Base-by-base conservation (phyloP, 805 yeast genomes). In the Hanseniaspora hatyaiensis region DNA sequence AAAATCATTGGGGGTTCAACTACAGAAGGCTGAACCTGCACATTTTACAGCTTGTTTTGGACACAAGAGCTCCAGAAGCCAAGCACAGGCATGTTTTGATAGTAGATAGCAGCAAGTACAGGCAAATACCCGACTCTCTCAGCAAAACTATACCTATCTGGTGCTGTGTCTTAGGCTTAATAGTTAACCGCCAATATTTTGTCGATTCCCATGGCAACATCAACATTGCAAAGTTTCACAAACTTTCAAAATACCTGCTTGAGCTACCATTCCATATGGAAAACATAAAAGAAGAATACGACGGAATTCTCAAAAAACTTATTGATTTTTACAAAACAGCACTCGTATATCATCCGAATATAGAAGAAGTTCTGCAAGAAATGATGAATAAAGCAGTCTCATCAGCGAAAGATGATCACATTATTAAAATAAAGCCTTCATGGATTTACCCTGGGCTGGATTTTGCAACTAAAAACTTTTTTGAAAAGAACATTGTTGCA, bases 91-190 rank as follows among this genome's bases (percentile, higher is more conserved):
- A n/a, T n/a, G n/a, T n/a, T n/a, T n/a, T 80, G 1, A 66, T 86
- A 8, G 80, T 87, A 1, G 96, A 87, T 61, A 84, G 94, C 12
- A 86, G 96, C 0, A 65, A 95, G 52, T 95, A 95, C 2, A 87
- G 86, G 58, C 63, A 73, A 22, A 77, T 86, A 63, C 95, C 96
- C 0, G 96, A 87, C 61, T 81, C 95, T 0, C 61, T 85, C 6
- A 80, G 87, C 55, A 87, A 87, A 55, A 87, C 95, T 0, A 68
- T 87, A 1, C 96, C 96, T 0, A 82, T 85, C 1, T 87, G 96
- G 96, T 82, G 94, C 62, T 82, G 88, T 0, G 86, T 83, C 4
- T 50, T 86, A 16, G 83, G 82, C 56, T 60, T 61, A 31, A 65
- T 80, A 0, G 62, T 77, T 59, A 49, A 49, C 28, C 41, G 19